Percentiles rank a stretch among this genome's conserved stretches.
phyloP scores from a whole-genome alignment of 163 green algal species.

The Scenedesmus sp. region DNA sequence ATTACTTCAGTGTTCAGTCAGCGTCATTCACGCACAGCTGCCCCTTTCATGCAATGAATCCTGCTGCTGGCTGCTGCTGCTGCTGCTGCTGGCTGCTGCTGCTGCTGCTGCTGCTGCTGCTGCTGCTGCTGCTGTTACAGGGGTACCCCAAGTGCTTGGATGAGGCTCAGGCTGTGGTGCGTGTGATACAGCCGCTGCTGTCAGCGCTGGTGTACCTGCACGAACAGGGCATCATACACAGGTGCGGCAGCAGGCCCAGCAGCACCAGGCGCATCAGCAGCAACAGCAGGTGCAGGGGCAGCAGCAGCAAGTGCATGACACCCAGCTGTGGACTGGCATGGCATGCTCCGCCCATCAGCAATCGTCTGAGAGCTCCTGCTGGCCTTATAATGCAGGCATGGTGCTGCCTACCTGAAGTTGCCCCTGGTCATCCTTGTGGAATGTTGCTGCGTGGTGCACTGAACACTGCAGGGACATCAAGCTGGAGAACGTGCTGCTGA shows the following conservation, averaged over 20 bases:
- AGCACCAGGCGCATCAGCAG: neutral
- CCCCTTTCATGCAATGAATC: neutral
- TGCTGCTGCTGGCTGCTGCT: neutral
- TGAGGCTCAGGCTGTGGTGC: conserved; percentile 72
- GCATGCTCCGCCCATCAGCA: neutral
- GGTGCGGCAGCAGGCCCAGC: conserved; percentile 46
- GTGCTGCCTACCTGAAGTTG: no score
- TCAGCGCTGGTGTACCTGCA: conserved; percentile 76
- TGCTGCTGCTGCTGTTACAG: conserved; percentile 76
- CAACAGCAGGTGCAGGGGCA: neutral
- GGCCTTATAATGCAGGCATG: no score
- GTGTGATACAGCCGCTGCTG: conserved; percentile 77
- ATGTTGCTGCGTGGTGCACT: neutral
- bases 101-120: neutral
- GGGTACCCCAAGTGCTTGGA: conserved; percentile 60
- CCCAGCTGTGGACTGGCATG: neutral
- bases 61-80: neutral
- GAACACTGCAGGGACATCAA: conserved; percentile 77
- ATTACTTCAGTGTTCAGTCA: no score
- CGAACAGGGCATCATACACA: conserved; percentile 82
- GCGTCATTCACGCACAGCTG: neutral
- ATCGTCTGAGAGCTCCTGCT: neutral
- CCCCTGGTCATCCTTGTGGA: no score
- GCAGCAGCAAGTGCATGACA: neutral
- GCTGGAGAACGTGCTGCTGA: conserved; percentile 85